Base-by-base conservation (phyloP, 208 protist genomes). In the Balamuthia mandrillaris region DNA sequence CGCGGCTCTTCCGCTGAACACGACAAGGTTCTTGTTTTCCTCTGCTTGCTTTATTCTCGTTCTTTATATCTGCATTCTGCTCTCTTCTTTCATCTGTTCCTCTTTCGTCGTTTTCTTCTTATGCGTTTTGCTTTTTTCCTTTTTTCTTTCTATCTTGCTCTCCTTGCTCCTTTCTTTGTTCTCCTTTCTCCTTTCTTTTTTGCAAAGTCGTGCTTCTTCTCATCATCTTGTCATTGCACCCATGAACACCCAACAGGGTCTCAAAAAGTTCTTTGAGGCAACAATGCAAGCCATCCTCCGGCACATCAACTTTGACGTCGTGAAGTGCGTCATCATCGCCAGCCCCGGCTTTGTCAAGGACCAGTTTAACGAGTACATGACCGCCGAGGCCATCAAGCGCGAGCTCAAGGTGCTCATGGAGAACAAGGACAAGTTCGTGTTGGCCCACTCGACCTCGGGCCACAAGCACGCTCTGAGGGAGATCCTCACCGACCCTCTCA, bases 251-350 rank as follows among this genome's bases (percentile, higher is more conserved):
- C 21, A 97, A 84, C 95, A 96, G 89, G 95, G 92, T 45, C 92
- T 98, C 66, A 78, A 92, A 18, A 89, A 92, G 10, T 99, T 99
- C 87, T 98, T 96, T 51, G 95, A 97, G 47, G 81, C 94, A 49
- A 88, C 96, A 0, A 72, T 98, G 7, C 91, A 97, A 72, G 95
- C 95, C 21, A 89, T 98, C 6, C 33, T 91, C 2, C 75, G 90
- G 12, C 93, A 98, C 88, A 86, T 98, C 1, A 90, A 98, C 87
- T 96, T 98, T 88, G 90, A 94, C 27, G 91, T 97, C 81, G 93
- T 98, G 33, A 98, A 98, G 85, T 86, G 96, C 78, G 65, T 98
- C 24, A 88, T 99, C 49, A 85, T 99, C 39, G 97, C 95, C 72
- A 96, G 91, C 7, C 96, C 97, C 2, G 97, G 96, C 2, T 95